Evolutionary conservation across 1,139 yeast species (phyloP).

Genomic region (Nematodospora anomalae): DNA sequence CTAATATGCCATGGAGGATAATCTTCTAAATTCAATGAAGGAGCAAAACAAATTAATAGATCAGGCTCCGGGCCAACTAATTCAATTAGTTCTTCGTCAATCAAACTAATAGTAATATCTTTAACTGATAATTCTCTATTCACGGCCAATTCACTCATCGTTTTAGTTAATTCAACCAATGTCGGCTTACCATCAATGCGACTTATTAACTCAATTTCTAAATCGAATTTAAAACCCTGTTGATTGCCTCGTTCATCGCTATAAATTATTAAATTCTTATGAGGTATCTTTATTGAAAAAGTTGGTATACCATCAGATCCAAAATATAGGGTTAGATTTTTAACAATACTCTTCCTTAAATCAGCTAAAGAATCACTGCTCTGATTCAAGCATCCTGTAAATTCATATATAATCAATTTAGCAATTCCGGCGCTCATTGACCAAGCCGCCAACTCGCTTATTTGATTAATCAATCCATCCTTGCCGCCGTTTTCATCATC

Average conservation of each 20-base stretch:
- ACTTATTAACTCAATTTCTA: constrained; percentile 68
- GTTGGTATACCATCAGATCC: constrained; percentile 70
- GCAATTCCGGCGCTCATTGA: constrained; percentile 80
- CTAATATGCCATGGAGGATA: constrained; percentile 98
- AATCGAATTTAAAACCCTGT: constrained; percentile 39
- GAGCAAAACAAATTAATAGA: constrained; percentile 79
- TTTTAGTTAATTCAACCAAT: constrained; percentile 81
- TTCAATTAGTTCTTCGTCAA: constrained; percentile 73
- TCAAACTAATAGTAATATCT: constrained; percentile 71
- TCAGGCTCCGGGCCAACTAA: constrained; percentile 92
- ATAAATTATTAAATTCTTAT: constrained; percentile 50
- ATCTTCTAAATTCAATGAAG: constrained; percentile 82
- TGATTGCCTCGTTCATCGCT: constrained; percentile 20
- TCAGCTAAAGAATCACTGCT: constrained; percentile 45
- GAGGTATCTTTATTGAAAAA: constrained; percentile 61
- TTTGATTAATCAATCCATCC: constrained; percentile 75
- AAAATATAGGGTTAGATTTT: constrained; percentile 68
- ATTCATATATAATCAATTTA: constrained; percentile 73
- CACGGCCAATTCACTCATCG: constrained; percentile 75
- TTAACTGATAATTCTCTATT: constrained; percentile 59
- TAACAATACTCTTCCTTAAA: constrained; percentile 57
- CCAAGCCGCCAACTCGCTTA: constrained; percentile 85
- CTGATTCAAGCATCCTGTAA: constrained; percentile 62
- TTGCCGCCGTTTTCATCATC: constrained; percentile 87
- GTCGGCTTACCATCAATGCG: constrained; percentile 87